These are phyloP conservation scores for Trapa bicornis DNA, from an alignment of 345 rosid species.

Conservation along the genomic window DNA sequence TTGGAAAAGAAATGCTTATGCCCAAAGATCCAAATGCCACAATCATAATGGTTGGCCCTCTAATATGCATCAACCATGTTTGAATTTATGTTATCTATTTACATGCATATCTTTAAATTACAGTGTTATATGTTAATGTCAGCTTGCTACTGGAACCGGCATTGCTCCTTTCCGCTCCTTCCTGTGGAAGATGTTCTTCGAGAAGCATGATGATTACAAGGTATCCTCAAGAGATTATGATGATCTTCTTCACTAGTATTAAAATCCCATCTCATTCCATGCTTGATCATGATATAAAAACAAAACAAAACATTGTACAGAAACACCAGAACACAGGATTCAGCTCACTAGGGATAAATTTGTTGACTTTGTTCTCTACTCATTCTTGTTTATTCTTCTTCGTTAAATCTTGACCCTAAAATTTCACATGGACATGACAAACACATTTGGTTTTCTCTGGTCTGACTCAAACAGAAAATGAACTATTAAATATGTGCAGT, in stretches of 20 bases:
- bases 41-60: constrained; percentile 44
- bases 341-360: too few species aligned
- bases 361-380: too few species aligned
- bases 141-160: constrained; percentile 93
- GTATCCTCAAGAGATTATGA: constrained; percentile 12
- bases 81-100: not conserved
- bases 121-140: constrained; percentile 12
- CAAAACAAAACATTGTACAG: too few species aligned
- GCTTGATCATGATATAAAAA: too few species aligned
- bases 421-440: not conserved
- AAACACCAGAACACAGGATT: too few species aligned
- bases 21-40: constrained; percentile 97
- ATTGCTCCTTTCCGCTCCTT: constrained; percentile 86
- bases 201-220: constrained; percentile 87
- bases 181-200: constrained; percentile 96
- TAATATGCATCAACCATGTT: not conserved
- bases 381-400: not conserved
- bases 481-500: constrained; percentile 22
- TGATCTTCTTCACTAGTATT: too few species aligned
- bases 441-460: not conserved
- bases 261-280: too few species aligned
- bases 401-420: too few species aligned
- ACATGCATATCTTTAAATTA: not conserved
- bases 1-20: constrained; percentile 98
- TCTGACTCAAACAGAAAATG: too few species aligned